Evolutionary conservation across 306 rosid genomes (phyloP), one percentile per base, ranked within the genome.

Genomic region (Vigna nakashimae): DNA sequence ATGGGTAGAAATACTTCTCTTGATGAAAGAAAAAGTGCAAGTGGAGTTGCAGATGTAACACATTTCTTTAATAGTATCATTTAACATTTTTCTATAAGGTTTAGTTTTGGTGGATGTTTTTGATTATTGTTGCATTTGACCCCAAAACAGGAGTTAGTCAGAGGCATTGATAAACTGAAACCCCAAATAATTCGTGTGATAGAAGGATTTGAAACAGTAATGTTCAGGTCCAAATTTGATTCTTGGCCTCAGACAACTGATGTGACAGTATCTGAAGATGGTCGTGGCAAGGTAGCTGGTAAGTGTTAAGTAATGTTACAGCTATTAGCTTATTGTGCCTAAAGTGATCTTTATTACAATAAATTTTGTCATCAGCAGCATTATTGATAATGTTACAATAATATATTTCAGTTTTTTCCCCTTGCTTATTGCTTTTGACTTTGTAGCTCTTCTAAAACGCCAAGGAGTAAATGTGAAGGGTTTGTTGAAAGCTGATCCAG

Each of bases 201-300:
- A 78, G 98, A 93, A 87, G 98, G 98, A 64, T 91, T 91, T 65
- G 98, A 93, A 87, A 91, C 93, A 1, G 98, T 91, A 55, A 86
- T 86, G 90, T 91, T 93, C 85, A 84, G 83, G 71, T 93, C 98
- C 28, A 93, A 87, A 85, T 93, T 93, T 60, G 89, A 83, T 74
- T 88, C 91, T 43, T 93, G 98, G 98, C 93, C 97, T 68, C 90
- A 87, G 82, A 85, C 87, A 69, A 69, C 86, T 80, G 84, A 89
- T 66, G 90, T 88, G 58, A 85, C 92, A 24, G 98, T 88, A 52
- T 88, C 97, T 32, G 98, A 93, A 87, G 98, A 93, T 89, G 98
- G 98, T 59, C 87, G 98, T 75, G 98, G 98, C 79, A 93, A 93
- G 90, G 98, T 93, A 64, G 98, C 98, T 79, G 98, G 98, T 91